Base-by-base conservation (phyloP, 345 rosid genomes). In the Syzygium jambos region DNA sequence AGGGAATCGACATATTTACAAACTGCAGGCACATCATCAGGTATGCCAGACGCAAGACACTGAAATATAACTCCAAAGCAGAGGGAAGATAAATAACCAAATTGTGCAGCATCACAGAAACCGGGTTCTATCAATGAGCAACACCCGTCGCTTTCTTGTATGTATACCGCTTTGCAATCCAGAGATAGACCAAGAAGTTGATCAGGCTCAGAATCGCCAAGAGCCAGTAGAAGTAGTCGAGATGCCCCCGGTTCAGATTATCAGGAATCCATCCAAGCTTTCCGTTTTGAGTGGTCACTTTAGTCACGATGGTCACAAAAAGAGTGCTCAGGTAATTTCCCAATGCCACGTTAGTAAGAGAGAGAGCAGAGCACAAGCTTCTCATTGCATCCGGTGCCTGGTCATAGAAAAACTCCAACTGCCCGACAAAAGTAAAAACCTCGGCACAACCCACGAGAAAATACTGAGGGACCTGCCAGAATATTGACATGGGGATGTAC, bases 301-400 rank as follows among this genome's bases (percentile, higher is more conserved):
- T 92, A 2, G 95, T 92, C 46, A 97, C 97, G 19, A 95, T n/a
- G 6, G 94, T 94, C 27, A 96, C 97, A 0, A 97, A 94, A 84
- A 94, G 84, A 21, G 97, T 95, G 91, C 99, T 97, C 89, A 97
- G 83, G 88, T 97, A 97, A 86, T 93, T 95, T 22, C 98, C 99
- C 23, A 95, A 85, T 9, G 98, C 95, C 25, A 93, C 94, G 0
- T 95, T 95, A 4, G 98, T 96, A 1, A 97, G 95, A 2, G 98
- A 93, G 46, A 97, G 92, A 13, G 99, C 99, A 0, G 98, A 95
- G 91, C 98, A 95, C 84, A 95, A 84, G 90, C 98, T 97, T 89
- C 98, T 93, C 98, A 96, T 95, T 5, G 98, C 99, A 90, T 97
- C 98, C 10, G 98, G 99, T 34, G 98, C 98, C 90, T 96, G 99